Conservation (phyloP, 257 asterid species). For the Knoxia roxburghii region DNA sequence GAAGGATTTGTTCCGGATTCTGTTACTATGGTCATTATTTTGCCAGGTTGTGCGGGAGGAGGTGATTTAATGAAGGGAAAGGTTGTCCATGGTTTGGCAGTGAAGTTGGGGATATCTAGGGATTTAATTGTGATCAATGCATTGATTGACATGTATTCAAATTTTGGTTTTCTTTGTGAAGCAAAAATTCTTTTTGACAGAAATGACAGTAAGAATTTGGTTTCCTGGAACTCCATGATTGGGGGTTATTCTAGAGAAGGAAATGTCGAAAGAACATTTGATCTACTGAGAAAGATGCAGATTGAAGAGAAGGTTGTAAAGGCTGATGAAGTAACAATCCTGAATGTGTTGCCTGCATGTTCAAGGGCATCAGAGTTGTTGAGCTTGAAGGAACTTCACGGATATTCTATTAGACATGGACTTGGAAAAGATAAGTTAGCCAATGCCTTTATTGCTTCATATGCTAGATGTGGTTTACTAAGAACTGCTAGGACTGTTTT, state of each 20-base stretch:
- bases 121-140: constrained; percentile 29
- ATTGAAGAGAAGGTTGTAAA: neutral
- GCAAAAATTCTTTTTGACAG: constrained; percentile 20
- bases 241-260: constrained; percentile 29
- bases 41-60: constrained; percentile 26
- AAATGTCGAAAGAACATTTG: constrained; percentile 20
- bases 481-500: constrained; percentile 23
- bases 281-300: constrained; percentile 26
- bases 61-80: constrained; percentile 22
- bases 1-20: constrained; percentile 24
- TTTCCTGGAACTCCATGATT: constrained; percentile 35
- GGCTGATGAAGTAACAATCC: constrained; percentile 26
- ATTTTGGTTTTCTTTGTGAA: constrained; percentile 24
- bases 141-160: constrained; percentile 31
- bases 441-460: constrained; percentile 28
- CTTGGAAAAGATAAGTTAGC: constrained; percentile 15
- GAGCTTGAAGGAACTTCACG: constrained; percentile 30
- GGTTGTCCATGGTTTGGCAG: constrained; percentile 25
- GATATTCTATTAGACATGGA: constrained; percentile 24
- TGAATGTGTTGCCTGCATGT: constrained; percentile 26
- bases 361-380: constrained; percentile 19
- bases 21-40: constrained; percentile 25
- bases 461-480: constrained; percentile 26
- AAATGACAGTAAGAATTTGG: constrained; percentile 21
- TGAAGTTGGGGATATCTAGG: constrained; percentile 22